A percentile compares a stretch with the other conserved stretches of the same genome.
phyloP scores from a whole-genome alignment of 345 rosid species.

The Gynandropsis gynandra region DNA sequence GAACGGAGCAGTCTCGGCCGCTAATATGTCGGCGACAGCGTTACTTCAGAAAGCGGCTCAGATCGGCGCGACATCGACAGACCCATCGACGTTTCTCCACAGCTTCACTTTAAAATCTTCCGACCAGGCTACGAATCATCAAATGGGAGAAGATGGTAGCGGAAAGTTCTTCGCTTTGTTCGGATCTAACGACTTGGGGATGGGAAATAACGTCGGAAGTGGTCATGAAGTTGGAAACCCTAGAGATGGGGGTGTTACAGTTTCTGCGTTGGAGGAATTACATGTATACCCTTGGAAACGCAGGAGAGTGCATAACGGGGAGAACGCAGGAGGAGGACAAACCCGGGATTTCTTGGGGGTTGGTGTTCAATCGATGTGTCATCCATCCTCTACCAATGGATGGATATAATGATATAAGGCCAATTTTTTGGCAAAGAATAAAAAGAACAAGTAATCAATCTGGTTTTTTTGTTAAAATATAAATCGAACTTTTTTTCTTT shows the following conservation, averaged over 20 bases:
- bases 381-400: constrained; percentile 36
- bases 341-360: constrained; percentile 95
- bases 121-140: constrained; percentile 19
- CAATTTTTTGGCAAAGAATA: constrained; percentile 6
- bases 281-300: constrained; percentile 53
- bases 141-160: constrained; percentile 28
- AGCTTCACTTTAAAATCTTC: constrained; percentile 42
- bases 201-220: constrained; percentile 13
- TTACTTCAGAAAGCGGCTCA: constrained; percentile 94
- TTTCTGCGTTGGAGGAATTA: constrained; percentile 34
- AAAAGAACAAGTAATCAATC: constrained; percentile 17
- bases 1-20: constrained; percentile 22
- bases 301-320: constrained; percentile 36
- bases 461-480: too few relatives aligned
- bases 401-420: constrained; percentile 51
- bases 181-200: constrained; percentile 22
- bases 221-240: constrained; percentile 33
- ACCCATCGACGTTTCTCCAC: constrained; percentile 41
- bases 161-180: constrained; percentile 45
- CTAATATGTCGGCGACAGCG: constrained; percentile 89
- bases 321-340: constrained; percentile 44
- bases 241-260: constrained; percentile 24
- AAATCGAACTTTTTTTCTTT: too few relatives aligned
- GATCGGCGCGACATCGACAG: constrained; percentile 55
- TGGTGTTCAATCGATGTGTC: constrained; percentile 54